A percentile compares a stretch with the other conserved stretches of the same genome.
Evolutionary conservation across 495 filamentous ascomycete genomes (phyloP).

Genomic region (Terfezia claveryi): DNA sequence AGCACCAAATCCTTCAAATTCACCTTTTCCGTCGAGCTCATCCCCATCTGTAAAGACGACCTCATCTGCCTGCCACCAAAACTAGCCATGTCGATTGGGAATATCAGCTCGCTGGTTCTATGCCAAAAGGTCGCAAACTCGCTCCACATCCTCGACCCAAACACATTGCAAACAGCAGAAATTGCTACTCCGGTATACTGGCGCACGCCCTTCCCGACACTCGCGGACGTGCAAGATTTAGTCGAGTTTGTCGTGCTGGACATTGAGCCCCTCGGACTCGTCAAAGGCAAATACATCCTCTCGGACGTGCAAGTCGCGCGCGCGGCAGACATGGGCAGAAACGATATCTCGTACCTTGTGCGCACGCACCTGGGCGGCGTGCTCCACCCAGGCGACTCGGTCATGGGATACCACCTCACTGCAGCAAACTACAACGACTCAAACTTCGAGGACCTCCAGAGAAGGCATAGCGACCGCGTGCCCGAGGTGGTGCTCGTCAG

Average conservation of each 20-base stretch:
- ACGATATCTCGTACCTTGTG: slow-evolving; percentile 65
- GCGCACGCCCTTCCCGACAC: slow-evolving; percentile 58
- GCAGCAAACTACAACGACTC: slow-evolving; percentile 82
- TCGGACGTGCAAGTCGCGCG: slow-evolving; percentile 73
- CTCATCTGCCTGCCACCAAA: slow-evolving; percentile 79
- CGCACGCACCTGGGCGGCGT: slow-evolving; percentile 77
- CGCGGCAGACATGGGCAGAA: slow-evolving; percentile 70
- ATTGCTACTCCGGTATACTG: slow-evolving; percentile 63
- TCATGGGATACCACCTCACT: slow-evolving; percentile 70
- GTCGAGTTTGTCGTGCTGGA: slow-evolving; percentile 89
- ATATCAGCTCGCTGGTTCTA: slow-evolving; percentile 59
- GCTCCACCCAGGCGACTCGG: slow-evolving; percentile 74
- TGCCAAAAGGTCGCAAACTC: slow-evolving; percentile 80
- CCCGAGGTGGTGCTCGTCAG: slow-evolving; percentile 89
- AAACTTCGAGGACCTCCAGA: slow-evolving; percentile 57
- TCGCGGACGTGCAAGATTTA: slow-evolving; percentile 69
- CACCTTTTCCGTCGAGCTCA: slow-evolving; percentile 60
- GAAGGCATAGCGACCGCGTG: slow-evolving; percentile 45
- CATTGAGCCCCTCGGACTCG: slow-evolving; percentile 54
- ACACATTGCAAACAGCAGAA: slow-evolving; percentile 75
- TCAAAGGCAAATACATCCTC: slow-evolving; percentile 61
- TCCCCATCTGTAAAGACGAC: slow-evolving; percentile 93
- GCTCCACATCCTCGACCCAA: slow-evolving; percentile 73
- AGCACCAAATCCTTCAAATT: slow-evolving; percentile 80
- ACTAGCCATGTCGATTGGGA: slow-evolving; percentile 62